A percentile compares a stretch with the other conserved stretches of the same genome.
Evolutionary conservation across 805 yeast genomes (phyloP).

Genomic region (Spathaspora arborariae): DNA sequence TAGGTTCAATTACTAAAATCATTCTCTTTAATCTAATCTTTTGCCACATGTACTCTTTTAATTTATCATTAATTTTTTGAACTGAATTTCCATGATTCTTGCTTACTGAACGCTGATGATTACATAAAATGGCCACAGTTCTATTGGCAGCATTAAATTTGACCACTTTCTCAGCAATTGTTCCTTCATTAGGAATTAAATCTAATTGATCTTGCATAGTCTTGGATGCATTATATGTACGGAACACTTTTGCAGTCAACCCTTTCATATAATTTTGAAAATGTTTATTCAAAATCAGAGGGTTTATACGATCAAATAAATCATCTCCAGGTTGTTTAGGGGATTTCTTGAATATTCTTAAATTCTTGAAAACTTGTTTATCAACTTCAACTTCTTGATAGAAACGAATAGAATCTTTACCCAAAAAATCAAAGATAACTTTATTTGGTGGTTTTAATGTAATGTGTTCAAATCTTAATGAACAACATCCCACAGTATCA

Average conservation of each 20-base stretch:
- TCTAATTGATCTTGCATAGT: slow-evolving; percentile 96
- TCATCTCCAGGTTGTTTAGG: slow-evolving; percentile 94
- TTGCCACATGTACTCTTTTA: slow-evolving; percentile 83
- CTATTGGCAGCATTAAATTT: slow-evolving; percentile 92
- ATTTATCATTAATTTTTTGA: slow-evolving; percentile 70
- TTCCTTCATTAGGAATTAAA: slow-evolving; percentile 78
- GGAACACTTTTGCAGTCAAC: slow-evolving; percentile 92
- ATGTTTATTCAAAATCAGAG: slow-evolving; percentile 76
- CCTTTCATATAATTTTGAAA: slow-evolving; percentile 90
- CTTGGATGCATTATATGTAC: slow-evolving; percentile 94
- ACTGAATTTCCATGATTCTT: slow-evolving; percentile 81
- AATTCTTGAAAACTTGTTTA: slow-evolving; percentile 84
- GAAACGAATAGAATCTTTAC: slow-evolving; percentile 91
- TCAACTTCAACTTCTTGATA: slow-evolving; percentile 93
- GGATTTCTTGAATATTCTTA: slow-evolving; percentile 78
- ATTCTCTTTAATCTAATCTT: slow-evolving; percentile 69
- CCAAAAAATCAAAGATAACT: slow-evolving; percentile 87
- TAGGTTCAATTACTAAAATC: slow-evolving; percentile 62
- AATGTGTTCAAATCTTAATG: slow-evolving; percentile 85
- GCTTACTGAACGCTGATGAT: slow-evolving; percentile 91
- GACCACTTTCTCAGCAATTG: slow-evolving; percentile 82
- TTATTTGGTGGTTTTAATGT: slow-evolving; percentile 80
- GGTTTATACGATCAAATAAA: slow-evolving; percentile 85
- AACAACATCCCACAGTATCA: slow-evolving; percentile 97
- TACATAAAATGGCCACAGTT: slow-evolving; percentile 92